Evolutionary conservation across 768 basidiomycete genomes (phyloP).

Genomic region (Xanthoconium purpureum): DNA sequence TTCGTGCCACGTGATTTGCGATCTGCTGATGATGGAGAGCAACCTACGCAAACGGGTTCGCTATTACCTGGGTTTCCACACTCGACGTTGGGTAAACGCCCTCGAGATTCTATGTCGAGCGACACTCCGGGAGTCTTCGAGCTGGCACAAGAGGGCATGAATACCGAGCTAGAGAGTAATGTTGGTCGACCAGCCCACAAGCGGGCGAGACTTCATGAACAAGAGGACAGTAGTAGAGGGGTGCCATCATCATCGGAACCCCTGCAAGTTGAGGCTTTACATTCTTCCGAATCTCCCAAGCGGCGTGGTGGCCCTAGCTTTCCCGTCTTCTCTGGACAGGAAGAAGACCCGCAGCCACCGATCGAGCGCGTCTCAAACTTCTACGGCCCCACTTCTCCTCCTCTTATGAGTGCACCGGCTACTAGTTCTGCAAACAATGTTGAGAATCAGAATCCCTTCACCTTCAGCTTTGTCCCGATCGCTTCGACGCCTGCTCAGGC

Average conservation of each 20-base stretch:
- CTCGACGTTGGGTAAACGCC: conserved; percentile 63
- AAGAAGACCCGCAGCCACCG: conserved; percentile 47
- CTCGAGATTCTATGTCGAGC: conserved; percentile 49
- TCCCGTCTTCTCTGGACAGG: conserved; percentile 45
- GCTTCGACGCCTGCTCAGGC: conserved; percentile 50
- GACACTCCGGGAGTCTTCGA: conserved; percentile 42
- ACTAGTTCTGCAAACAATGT: conserved; percentile 49
- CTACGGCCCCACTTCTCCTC: conserved; percentile 44
- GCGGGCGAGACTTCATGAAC: conserved; percentile 39
- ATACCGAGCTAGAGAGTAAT: conserved; percentile 37
- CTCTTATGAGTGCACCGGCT: conserved; percentile 31
- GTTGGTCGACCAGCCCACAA: conserved; percentile 52
- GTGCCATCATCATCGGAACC: conserved; percentile 6
- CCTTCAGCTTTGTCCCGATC: conserved; percentile 50
- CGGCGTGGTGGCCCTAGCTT: conserved; percentile 40
- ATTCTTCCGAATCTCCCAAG: conserved; percentile 9
- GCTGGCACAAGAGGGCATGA: conserved; percentile 39
- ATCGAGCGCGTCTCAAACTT: conserved; percentile 52
- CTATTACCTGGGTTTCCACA: conserved; percentile 40
- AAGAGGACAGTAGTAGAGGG: conserved; percentile 25
- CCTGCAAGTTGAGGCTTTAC: conserved; percentile 17
- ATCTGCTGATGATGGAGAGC: conserved; percentile 7
- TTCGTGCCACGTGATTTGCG: conserved; percentile 8
- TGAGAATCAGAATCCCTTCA: conserved; percentile 56
- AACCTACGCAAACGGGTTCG: conserved; percentile 12